A percentile compares a stretch with the other conserved stretches of the same genome.
These are phyloP conservation scores for Quercus suber DNA, from an alignment of 306 rosid species.

Conservation along the genomic window DNA sequence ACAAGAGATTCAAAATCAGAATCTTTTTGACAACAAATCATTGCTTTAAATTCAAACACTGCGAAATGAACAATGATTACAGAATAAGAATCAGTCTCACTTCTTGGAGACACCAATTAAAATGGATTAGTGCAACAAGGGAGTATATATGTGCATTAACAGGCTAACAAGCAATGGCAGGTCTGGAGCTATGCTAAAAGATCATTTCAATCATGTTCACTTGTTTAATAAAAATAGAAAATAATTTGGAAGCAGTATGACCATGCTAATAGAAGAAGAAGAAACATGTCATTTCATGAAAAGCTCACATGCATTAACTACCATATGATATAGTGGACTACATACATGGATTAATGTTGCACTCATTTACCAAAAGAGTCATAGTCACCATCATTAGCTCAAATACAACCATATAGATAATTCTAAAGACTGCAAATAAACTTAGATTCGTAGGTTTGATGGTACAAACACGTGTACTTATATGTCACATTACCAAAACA, in stretches of 20 bases:
- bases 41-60: neutral
- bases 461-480: neutral
- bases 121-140: neutral
- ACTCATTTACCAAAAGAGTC: neutral
- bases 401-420: neutral
- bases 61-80: neutral
- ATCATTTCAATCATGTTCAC: neutral
- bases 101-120: neutral
- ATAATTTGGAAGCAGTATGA: neutral
- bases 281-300: neutral
- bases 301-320: neutral
- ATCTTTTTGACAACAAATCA: neutral
- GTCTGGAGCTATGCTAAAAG: neutral
- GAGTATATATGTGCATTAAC: neutral
- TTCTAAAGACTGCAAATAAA: neutral
- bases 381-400: neutral
- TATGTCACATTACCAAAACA: neutral
- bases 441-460: neutral
- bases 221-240: neutral
- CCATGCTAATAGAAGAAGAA: neutral
- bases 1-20: neutral
- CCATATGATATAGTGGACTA: neutral
- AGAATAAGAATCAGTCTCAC: neutral
- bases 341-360: neutral
- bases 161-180: neutral